phyloP scores from a whole-genome alignment of 805 yeast species.

The Starmerella riodocensis region DNA sequence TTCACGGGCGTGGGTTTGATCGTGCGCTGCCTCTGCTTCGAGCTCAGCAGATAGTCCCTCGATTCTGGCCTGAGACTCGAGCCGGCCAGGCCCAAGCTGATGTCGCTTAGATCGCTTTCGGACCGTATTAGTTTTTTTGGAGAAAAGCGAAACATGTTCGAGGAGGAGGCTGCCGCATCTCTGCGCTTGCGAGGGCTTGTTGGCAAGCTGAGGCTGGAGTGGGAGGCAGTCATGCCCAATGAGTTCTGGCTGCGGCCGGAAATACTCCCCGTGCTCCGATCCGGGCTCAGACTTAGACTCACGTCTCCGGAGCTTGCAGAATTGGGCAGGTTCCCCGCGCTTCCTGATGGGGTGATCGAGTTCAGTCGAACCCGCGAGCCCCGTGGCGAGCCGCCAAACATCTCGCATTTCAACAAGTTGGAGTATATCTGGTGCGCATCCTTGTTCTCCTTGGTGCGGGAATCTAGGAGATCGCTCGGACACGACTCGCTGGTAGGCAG shows the following conservation, averaged over 20 bases:
- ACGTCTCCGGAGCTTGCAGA: neutral
- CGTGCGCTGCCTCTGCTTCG: slow-evolving; percentile 63
- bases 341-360: neutral
- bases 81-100: slow-evolving; percentile 26
- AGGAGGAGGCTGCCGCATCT: slow-evolving; percentile 31
- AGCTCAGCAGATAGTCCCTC: slow-evolving; percentile 64
- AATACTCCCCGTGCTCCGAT: slow-evolving; percentile 1
- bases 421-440: slow-evolving; percentile 72
- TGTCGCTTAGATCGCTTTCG: slow-evolving; percentile 17
- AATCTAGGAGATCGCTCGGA: slow-evolving; percentile 6
- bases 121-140: slow-evolving; percentile 11
- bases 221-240: neutral
- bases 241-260: slow-evolving; percentile 1
- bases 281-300: slow-evolving; percentile 1
- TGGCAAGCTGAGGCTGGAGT: slow-evolving; percentile 15
- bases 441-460: slow-evolving; percentile 40
- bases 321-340: neutral
- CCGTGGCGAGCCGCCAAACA: slow-evolving; percentile 45
- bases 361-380: neutral
- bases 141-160: slow-evolving; percentile 31
- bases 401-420: slow-evolving; percentile 71
- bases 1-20: slow-evolving; percentile 81
- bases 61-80: slow-evolving; percentile 59
- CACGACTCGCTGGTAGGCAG: slow-evolving; percentile 22
- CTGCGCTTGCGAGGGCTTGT: slow-evolving; percentile 18